Percentiles rank a stretch among this genome's conserved stretches.
These are phyloP conservation scores for Pneumocystis carinii DNA, from an alignment of 1,139 yeast genomes.

Conservation along the genomic window DNA sequence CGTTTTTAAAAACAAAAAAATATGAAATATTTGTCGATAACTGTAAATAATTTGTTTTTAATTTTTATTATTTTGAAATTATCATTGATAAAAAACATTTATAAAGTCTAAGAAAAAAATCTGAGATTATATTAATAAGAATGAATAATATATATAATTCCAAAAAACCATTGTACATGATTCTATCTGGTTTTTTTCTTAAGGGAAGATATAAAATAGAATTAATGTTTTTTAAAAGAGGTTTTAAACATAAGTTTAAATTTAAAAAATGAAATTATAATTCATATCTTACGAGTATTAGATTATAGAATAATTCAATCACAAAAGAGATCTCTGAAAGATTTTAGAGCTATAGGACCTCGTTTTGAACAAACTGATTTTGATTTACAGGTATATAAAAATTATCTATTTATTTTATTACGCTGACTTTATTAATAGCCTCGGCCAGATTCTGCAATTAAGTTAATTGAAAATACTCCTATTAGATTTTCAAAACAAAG, in stretches of 20 bases:
- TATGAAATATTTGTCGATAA: no score
- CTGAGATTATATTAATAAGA: background rate
- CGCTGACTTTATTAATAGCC: constrained; percentile 38
- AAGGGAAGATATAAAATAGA: background rate
- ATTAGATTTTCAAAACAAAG: constrained; percentile 46
- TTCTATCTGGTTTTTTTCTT: background rate
- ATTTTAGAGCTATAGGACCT: constrained; percentile 34
- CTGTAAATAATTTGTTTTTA: no score
- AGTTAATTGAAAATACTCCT: constrained; percentile 63
- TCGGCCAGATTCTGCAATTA: constrained; percentile 71
- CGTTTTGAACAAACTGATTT: constrained; percentile 63
- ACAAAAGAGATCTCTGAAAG: background rate
- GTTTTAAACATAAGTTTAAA: background rate
- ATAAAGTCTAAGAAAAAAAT: background rate
- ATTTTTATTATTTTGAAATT: background rate
- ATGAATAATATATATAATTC: background rate
- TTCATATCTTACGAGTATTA: background rate
- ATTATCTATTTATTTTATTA: background rate
- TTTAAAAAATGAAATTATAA: background rate
- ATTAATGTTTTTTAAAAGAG: background rate
- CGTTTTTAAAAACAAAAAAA: no score
- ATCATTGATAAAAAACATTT: background rate
- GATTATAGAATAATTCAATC: background rate
- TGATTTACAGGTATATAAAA: constrained; percentile 12
- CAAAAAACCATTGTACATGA: background rate